A percentile compares a stretch with the other conserved stretches of the same genome.
These are phyloP conservation scores for Beauveria caledonica DNA, from an alignment of 2,329 filamentous ascomycete species.

Conservation along the genomic window DNA sequence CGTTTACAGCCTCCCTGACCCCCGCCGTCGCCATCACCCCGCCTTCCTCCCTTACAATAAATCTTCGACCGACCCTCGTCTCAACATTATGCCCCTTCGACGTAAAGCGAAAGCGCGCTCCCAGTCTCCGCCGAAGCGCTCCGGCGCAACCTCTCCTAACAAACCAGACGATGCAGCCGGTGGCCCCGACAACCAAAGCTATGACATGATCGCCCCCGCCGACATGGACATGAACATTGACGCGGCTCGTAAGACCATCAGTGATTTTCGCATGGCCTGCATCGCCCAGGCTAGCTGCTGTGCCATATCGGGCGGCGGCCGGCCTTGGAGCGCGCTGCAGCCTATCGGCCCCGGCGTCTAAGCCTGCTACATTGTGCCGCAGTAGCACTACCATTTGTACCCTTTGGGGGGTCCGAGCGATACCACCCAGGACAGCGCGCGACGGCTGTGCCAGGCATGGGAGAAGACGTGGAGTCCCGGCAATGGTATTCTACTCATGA, in stretches of 20 bases:
- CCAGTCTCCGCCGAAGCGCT: neutral
- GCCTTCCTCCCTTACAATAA: neutral
- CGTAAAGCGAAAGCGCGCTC: neutral
- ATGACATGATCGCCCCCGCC: neutral
- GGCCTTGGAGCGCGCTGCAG: slow-evolving; percentile 13
- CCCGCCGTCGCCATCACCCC: neutral
- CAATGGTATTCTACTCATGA: neutral
- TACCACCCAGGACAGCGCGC: neutral
- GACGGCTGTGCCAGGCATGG: neutral
- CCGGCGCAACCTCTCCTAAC: neutral
- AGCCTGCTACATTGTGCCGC: slow-evolving; percentile 17
- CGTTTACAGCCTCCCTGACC: neutral
- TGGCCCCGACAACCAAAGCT: neutral
- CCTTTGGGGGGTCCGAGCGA: neutral
- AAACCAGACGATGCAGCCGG: neutral
- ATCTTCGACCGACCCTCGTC: neutral
- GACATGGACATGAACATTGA: neutral
- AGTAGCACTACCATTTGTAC: slow-evolving; percentile 16
- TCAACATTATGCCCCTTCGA: neutral
- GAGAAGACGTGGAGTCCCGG: neutral
- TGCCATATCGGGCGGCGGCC: slow-evolving; percentile 15
- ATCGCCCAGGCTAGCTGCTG: slow-evolving; percentile 7
- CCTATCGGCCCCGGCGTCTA: slow-evolving; percentile 14
- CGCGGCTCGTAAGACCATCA: neutral
- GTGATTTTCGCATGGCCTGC: neutral